phyloP scores from a whole-genome alignment of 2,329 filamentous ascomycete genomes.

The Aspergillus neotritici region DNA sequence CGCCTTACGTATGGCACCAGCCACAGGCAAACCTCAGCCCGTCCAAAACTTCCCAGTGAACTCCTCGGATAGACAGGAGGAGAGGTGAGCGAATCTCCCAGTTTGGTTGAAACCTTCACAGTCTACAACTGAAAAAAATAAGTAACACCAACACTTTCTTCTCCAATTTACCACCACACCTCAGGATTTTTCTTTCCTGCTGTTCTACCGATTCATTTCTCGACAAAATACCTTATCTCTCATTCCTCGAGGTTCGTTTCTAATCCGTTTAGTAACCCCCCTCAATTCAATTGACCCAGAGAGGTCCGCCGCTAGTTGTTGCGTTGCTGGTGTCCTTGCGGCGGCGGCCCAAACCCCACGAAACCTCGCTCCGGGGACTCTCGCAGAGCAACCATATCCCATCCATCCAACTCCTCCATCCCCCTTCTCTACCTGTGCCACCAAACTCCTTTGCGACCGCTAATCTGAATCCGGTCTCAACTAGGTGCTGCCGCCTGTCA shows the following conservation, averaged over 20 bases:
- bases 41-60: conserved; percentile 5
- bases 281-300: conserved; percentile 17
- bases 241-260: too few species aligned
- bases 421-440: conserved; percentile 22
- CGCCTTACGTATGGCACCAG: conserved; percentile 18
- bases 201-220: neutral
- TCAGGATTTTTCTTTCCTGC: neutral
- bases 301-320: conserved; percentile 22
- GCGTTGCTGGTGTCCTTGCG: conserved; percentile 22
- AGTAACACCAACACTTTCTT: conserved; percentile 7
- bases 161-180: neutral
- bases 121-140: too few species aligned
- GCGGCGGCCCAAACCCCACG: conserved; percentile 36
- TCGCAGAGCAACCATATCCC: conserved; percentile 7
- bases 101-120: too few species aligned
- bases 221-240: too few species aligned
- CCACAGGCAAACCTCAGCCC: conserved; percentile 17
- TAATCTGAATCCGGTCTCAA: conserved; percentile 11
- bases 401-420: conserved; percentile 14
- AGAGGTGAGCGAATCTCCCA: too few species aligned
- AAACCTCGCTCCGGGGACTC: conserved; percentile 30
- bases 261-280: too few species aligned
- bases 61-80: too few species aligned
- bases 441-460: conserved; percentile 13
- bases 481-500: conserved; percentile 12